These are phyloP conservation scores for Dothideomycetes sp. DNA, from an alignment of 2,329 filamentous ascomycete genomes.

Conservation along the genomic window DNA sequence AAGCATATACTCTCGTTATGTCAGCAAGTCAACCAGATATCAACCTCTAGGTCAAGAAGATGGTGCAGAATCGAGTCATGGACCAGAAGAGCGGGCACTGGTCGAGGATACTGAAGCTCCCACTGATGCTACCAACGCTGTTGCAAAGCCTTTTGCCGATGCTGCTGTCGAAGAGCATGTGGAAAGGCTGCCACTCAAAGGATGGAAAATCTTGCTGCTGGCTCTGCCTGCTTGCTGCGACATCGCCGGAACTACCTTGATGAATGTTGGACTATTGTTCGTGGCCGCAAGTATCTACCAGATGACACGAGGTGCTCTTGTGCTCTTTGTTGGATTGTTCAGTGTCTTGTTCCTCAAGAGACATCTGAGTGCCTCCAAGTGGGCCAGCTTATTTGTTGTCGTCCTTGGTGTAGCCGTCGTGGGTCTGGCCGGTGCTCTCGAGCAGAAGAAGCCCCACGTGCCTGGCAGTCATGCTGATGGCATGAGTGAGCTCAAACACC, in stretches of 20 bases:
- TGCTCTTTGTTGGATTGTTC: conserved; percentile 92
- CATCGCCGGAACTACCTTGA: conserved; percentile 87
- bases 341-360: conserved; percentile 83
- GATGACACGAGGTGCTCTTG: conserved; percentile 91
- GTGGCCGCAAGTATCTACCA: conserved; percentile 96
- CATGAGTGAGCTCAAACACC: conserved; percentile 1
- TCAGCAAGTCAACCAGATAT: conserved; percentile 10
- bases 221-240: conserved; percentile 86
- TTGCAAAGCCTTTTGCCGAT: conserved; percentile 46
- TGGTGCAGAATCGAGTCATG: background rate
- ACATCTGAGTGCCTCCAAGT: conserved; percentile 78
- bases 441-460: conserved; percentile 47
- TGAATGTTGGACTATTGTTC: conserved; percentile 91
- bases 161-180: conserved; percentile 15
- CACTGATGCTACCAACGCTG: conserved; percentile 30
- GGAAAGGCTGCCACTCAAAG: conserved; percentile 51
- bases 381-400: conserved; percentile 78
- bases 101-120: conserved; percentile 12
- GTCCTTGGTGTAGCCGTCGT: conserved; percentile 83
- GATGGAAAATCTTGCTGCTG: conserved; percentile 63
- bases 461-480: conserved; percentile 18
- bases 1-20: conserved; percentile 50
- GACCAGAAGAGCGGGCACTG: background rate
- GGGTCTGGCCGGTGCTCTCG: conserved; percentile 78
- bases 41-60: conserved; percentile 14